phyloP scores from a whole-genome alignment of 176 grass and related monocot genomes.

The Puya raimondii region DNA sequence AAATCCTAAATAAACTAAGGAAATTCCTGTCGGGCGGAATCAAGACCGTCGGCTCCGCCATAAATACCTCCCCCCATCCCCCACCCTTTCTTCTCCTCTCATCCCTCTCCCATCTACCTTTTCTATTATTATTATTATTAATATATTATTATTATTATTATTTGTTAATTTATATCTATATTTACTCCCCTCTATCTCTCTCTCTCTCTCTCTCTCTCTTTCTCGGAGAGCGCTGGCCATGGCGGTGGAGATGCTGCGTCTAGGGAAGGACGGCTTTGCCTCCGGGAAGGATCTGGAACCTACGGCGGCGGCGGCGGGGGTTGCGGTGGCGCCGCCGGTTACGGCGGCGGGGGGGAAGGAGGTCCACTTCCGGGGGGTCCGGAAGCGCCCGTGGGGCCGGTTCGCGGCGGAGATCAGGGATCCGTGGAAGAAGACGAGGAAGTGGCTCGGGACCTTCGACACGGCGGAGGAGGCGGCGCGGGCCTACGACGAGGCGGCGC shows the following conservation, averaged over 20 bases:
- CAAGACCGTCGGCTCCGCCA: slow-evolving; percentile 10
- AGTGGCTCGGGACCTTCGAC: slow-evolving; percentile 27
- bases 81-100: background rate
- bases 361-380: slow-evolving; percentile 13
- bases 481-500: slow-evolving; percentile 23
- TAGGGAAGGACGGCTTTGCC: background rate
- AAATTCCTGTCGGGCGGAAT: slow-evolving; percentile 19
- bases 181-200: no score
- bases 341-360: background rate
- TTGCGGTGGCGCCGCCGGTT: background rate
- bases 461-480: slow-evolving; percentile 27
- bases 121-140: background rate
- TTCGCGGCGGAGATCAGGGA: slow-evolving; percentile 25
- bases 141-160: background rate
- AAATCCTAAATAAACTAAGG: background rate
- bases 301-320: background rate
- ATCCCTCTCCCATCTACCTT: background rate
- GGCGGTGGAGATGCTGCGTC: slow-evolving; percentile 3
- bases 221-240: background rate
- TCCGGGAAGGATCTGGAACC: background rate
- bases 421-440: slow-evolving; percentile 25
- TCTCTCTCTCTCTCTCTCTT: background rate
- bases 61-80: slow-evolving; percentile 1
- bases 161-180: no score
- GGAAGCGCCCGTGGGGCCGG: slow-evolving; percentile 25